Evolutionary conservation across 2,329 filamentous ascomycete genomes (phyloP), one percentile per base, ranked within the genome.

Genomic region (Tympanopsis confertula): DNA sequence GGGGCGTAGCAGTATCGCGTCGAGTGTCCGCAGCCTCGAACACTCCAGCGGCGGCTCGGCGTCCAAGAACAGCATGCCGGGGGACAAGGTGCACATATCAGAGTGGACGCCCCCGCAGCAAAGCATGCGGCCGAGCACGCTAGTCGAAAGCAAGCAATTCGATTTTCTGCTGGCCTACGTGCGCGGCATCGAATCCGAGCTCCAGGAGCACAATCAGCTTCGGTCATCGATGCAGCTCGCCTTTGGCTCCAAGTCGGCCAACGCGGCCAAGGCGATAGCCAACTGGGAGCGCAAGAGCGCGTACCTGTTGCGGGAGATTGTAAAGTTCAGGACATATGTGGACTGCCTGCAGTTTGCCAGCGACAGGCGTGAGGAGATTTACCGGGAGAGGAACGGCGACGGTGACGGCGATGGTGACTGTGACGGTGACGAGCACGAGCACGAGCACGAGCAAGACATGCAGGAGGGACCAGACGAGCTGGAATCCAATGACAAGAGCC

Each of bases 271-370:
- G 58, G 86, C 89, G 13, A 89, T 96, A 82, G 71, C 80, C 15
- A 98, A 98, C 58, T 98, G 91, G 89, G 88, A 98, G 66, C 79
- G 83, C 52, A 96, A 96, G 65, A 93, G 86, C 40, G 81, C 85
- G 20, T 94, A 96, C 54, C 64, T 98, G 29, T 69, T 96, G 12
- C 71, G 85, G 22, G 91, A 98, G 63, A 95, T 93, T 56, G 87
- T 96, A 58, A 96, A 96, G 59, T 96, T 94, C 62, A 71, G 82
- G 42, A 96, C 88, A 0, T 98, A 96, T 52, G 88, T 95, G 47
- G 91, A 96, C 56, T 80, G 78, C 22, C 63, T 98, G 37, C 69
- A 78, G 41, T 73, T 75, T 26, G 88, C 88, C 1, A 76, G 83
- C 47, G 61, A 55, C 22, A 69, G 77, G 39, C 87, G 83, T 54